Evolutionary conservation across 1,284 basidiomycete genomes (phyloP), one percentile per base, ranked within the genome.

Genomic region (Neotropicomus parvogracilis): DNA sequence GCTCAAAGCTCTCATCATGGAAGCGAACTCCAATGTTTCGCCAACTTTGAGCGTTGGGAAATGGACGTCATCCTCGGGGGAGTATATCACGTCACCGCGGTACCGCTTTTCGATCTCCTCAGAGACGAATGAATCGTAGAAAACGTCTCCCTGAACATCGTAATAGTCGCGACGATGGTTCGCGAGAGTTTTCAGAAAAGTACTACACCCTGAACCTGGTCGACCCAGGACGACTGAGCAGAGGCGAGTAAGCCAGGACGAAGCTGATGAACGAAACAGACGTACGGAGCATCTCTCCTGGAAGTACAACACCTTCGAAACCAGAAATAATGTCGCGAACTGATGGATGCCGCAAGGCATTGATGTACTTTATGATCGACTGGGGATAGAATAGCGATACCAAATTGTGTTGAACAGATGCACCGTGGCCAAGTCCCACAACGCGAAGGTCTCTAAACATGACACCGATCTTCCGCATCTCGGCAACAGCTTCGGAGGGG

Each of bases 21-120:
- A 74, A 1, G 86, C 77, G 57, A 89, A 82, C 28, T 67, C 58
- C 10, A 87, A 66, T 0, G 85, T 87, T 62, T 83, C 74, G 40
- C 72, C 71, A 12, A 90, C 86, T 0, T 82, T 88, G 42, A 91
- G 73, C 0, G 82, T 83, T 1, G 87, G 80, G 56, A 88, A 86
- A 61, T 89, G 88, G 1, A 82, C 69, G 56, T 91, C 88, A 54
- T 83, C 80, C 62, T 85, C 83, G 0, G 81, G 80, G 49, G 74
- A 81, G 61, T 85, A 87, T 45, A 77, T 72, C 4, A 83, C 76
- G 54, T 86, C 84, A 11, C 84, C 83, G 4, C 82, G 79, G 62
- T 77, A 82, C 52, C 74, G 74, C 37, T 75, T 70, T 16, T 65
- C 48, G 35, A 86, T 68, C 33, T 81, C 67, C 3, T 71, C 59